phyloP scores from a whole-genome alignment of 176 grass and related monocot species.

The Phyllostachys edulis region DNA sequence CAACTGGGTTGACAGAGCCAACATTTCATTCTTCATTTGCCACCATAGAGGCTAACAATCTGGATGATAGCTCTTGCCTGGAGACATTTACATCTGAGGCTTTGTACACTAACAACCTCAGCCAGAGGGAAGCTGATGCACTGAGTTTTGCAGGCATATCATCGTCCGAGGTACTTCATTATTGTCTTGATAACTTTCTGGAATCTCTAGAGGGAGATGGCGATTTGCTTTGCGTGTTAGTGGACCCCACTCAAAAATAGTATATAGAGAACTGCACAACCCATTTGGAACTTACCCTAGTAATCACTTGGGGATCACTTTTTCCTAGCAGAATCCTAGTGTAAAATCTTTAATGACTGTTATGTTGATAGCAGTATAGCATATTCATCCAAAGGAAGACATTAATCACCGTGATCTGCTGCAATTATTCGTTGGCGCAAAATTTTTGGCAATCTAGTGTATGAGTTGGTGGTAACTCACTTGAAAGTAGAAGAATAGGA shows the following conservation, averaged over 20 bases:
- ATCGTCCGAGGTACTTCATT: constrained; percentile 51
- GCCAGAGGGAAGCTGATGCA: constrained; percentile 42
- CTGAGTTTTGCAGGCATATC: constrained; percentile 43
- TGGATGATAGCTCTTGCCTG: constrained; percentile 36
- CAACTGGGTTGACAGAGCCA: constrained; percentile 42
- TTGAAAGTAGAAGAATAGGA: not conserved
- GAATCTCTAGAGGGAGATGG: not conserved
- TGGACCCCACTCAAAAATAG: not conserved
- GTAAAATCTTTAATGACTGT: not conserved
- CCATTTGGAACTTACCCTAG: not conserved
- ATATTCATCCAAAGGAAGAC: not conserved
- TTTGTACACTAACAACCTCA: constrained; percentile 48
- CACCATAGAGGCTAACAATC: constrained; percentile 29
- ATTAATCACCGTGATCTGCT: not conserved
- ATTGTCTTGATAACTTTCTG: constrained; percentile 18
- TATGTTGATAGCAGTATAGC: not conserved
- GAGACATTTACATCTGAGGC: constrained; percentile 54
- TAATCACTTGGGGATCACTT: not conserved
- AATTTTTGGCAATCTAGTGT: not conserved
- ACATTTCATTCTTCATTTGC: constrained; percentile 50
- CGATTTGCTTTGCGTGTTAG: constrained; percentile 6
- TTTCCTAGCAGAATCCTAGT: not conserved
- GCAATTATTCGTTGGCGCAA: not conserved
- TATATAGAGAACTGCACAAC: not conserved
- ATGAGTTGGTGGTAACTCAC: not conserved